Conservation (phyloP, 2,329 filamentous ascomycete species). For the Emydomyces testavorans region DNA sequence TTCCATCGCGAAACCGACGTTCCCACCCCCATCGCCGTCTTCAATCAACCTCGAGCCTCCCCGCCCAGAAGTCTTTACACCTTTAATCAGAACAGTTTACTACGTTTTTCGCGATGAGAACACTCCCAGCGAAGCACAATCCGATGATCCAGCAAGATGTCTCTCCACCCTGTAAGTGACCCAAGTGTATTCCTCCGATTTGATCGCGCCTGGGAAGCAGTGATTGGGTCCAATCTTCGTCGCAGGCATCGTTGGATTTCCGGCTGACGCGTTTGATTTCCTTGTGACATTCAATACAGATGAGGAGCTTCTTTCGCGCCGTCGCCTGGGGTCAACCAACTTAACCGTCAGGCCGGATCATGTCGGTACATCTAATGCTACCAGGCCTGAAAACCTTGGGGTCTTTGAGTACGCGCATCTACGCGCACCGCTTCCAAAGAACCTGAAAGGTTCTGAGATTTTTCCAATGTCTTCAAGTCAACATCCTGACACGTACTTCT, state of each 20-base stretch:
- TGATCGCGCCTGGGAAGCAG: neutral
- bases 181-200: conserved; percentile 1
- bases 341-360: conserved; percentile 70
- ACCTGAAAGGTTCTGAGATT: conserved; percentile 76
- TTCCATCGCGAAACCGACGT: conserved; percentile 9
- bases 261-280: conserved; percentile 15
- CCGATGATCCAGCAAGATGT: conserved; percentile 35
- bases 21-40: conserved; percentile 2
- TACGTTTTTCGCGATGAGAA: conserved; percentile 30
- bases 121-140: conserved; percentile 37
- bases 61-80: neutral
- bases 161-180: conserved; percentile 37
- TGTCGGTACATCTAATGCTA: conserved; percentile 57
- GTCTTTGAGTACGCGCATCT: conserved; percentile 94
- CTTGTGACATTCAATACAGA: too few relatives aligned
- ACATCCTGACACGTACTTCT: conserved; percentile 80
- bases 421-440: conserved; percentile 81
- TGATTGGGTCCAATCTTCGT: neutral
- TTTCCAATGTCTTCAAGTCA: conserved; percentile 60
- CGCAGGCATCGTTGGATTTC: conserved; percentile 1
- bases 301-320: conserved; percentile 63
- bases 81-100: conserved; percentile 9
- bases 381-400: conserved; percentile 61
- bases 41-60: conserved; percentile 1
- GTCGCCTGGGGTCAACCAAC: conserved; percentile 85